These are phyloP conservation scores for Eimeria acervulina DNA, from an alignment of 169 alveolate species.

Conservation along the genomic window DNA sequence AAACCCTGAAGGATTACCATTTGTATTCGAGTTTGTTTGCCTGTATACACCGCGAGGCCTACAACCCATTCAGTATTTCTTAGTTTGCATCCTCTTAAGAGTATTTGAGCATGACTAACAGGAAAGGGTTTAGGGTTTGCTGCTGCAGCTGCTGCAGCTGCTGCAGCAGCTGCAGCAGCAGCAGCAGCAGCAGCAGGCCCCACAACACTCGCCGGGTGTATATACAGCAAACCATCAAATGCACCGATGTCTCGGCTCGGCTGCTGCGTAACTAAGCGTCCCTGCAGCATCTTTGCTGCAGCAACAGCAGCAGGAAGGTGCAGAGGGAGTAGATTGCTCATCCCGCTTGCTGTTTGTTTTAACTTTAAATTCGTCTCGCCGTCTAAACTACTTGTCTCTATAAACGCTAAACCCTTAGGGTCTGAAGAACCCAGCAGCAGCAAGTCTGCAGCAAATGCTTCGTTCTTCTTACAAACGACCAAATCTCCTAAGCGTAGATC, in stretches of 20 bases:
- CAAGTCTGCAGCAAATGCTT: conserved; percentile 96
- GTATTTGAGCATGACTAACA: conserved; percentile 85
- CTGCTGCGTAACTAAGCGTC: conserved; percentile 75
- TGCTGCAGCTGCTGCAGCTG: too few species aligned
- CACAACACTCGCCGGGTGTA: too few species aligned
- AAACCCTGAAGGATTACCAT: conserved; percentile 76
- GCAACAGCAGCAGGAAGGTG: conserved; percentile 34
- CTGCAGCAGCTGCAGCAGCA: too few species aligned
- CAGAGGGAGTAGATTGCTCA: neutral
- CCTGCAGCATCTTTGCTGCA: conserved; percentile 66
- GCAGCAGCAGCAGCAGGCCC: too few species aligned
- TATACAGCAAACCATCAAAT: conserved; percentile 69
- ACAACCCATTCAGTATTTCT: conserved; percentile 95
- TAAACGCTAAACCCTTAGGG: conserved; percentile 94
- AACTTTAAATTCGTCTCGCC: conserved; percentile 98
- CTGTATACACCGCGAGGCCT: conserved; percentile 97
- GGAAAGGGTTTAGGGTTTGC: conserved; percentile 44
- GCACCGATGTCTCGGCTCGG: conserved; percentile 75
- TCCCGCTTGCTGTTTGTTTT: conserved; percentile 87
- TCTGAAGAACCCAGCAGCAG: conserved; percentile 94
- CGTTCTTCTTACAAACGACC: conserved; percentile 91
- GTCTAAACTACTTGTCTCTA: conserved; percentile 97
- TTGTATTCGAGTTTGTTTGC: conserved; percentile 97
- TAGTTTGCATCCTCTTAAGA: conserved; percentile 96
- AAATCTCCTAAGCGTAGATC: conserved; percentile 95